Conservation (phyloP, 495 filamentous ascomycete genomes). For the Pseudoneurospora amorphoporcata region DNA sequence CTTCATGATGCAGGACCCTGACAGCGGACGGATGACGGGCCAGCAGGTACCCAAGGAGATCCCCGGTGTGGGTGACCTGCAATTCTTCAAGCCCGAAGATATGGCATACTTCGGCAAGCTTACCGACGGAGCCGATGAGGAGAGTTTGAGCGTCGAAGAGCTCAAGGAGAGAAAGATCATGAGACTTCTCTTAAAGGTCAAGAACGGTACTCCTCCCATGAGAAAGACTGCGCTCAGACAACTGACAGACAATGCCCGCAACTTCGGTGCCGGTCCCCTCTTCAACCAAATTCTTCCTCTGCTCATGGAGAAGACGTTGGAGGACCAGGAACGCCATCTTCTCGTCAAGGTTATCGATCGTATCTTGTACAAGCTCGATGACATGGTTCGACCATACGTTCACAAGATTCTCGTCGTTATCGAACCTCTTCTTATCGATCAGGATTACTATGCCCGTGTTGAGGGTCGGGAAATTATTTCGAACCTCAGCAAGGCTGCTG, state of each 20-base stretch:
- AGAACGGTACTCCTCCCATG: constrained; percentile 99
- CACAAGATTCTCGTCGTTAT: constrained; percentile 99
- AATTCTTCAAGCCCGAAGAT: constrained; percentile 98
- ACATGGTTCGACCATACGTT: constrained; percentile 90
- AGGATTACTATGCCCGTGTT: constrained; percentile 98
- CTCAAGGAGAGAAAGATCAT: constrained; percentile 98
- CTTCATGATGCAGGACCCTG: constrained; percentile 97
- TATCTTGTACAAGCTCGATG: constrained; percentile 96
- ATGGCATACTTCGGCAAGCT: constrained; percentile 99
- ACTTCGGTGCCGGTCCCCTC: constrained; percentile 88
- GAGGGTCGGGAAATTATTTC: constrained; percentile 99
- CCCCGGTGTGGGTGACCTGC: constrained; percentile 90
- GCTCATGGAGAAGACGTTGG: constrained; percentile 96
- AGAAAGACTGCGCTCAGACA: constrained; percentile 98
- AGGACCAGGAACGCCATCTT: constrained; percentile 97
- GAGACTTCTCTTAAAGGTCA: constrained; percentile 92
- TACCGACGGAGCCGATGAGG: constrained; percentile 90
- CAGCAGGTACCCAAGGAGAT: constrained; percentile 96
- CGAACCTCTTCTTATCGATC: constrained; percentile 95
- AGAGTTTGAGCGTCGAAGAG: constrained; percentile 83
- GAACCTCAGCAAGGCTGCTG: constrained; percentile 91
- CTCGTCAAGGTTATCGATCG: constrained; percentile 99
- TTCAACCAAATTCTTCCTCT: constrained; percentile 98
- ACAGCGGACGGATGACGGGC: constrained; percentile 65
- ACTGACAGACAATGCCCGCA: constrained; percentile 92